Evolutionary conservation across 495 filamentous ascomycete genomes (phyloP).

Genomic region (Chaetomium cochliodes): DNA sequence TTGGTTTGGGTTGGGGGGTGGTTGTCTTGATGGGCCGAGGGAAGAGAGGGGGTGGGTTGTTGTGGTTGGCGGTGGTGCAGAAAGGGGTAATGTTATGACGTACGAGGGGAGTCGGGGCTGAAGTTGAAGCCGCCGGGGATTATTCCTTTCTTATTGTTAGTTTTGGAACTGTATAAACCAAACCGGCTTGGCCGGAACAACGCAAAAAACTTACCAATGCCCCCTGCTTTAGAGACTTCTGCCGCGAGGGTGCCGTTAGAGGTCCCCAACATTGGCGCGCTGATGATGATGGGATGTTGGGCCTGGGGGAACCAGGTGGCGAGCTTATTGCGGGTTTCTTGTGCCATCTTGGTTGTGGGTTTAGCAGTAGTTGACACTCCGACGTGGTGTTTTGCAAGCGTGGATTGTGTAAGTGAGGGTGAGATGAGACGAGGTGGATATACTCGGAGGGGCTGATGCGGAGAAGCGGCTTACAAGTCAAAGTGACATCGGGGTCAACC

Average conservation of each 20-base stretch:
- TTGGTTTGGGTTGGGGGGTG: too few species aligned
- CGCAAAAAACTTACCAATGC: constrained; percentile 48
- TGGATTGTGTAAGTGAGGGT: not conserved
- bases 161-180: not conserved
- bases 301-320: constrained; percentile 57
- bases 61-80: too few species aligned
- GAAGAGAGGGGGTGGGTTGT: too few species aligned
- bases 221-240: constrained; percentile 66
- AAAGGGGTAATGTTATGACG: too few species aligned
- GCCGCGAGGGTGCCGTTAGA: constrained; percentile 61
- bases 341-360: not conserved
- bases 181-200: not conserved
- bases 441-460: not conserved
- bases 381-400: not conserved
- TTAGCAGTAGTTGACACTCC: not conserved
- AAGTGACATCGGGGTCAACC: not conserved
- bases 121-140: constrained; percentile 41
- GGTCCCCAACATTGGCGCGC: constrained; percentile 71
- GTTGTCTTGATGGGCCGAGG: too few species aligned
- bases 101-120: constrained; percentile 25
- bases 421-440: too few species aligned
- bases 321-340: constrained; percentile 16
- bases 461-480: not conserved
- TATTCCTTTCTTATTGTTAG: constrained; percentile 35
- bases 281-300: constrained; percentile 58